Evolutionary conservation across 768 basidiomycete genomes (phyloP).

Genomic region (Megacollybia marginata): DNA sequence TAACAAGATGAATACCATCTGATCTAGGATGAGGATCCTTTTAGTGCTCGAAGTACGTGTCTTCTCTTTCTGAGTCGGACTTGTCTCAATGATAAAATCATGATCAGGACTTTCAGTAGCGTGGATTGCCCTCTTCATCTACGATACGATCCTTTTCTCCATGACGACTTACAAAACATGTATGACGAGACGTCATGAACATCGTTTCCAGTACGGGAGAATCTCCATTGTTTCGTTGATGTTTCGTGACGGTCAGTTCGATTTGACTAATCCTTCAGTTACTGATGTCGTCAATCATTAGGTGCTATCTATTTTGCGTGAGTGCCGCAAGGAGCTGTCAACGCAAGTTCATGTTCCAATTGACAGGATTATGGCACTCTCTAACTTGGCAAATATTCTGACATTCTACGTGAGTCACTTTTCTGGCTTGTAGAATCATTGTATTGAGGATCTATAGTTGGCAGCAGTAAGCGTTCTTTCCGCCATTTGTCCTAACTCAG

Average conservation of each 20-base stretch:
- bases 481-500: background rate
- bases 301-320: constrained; percentile 53
- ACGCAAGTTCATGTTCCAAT: background rate
- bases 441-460: background rate
- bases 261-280: background rate
- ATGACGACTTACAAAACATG: constrained; percentile 40
- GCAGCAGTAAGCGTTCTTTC: constrained; percentile 2
- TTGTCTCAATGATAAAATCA: constrained; percentile 16
- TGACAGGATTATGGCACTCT: constrained; percentile 41
- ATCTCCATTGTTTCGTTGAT: constrained; percentile 23
- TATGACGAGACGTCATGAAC: constrained; percentile 20
- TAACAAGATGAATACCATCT: background rate
- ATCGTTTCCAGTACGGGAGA: constrained; percentile 13
- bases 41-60: background rate
- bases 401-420: constrained; percentile 26
- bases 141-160: constrained; percentile 39
- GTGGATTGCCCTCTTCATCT: constrained; percentile 46
- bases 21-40: background rate
- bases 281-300: constrained; percentile 10
- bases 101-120: constrained; percentile 6
- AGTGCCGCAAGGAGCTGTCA: constrained; percentile 12
- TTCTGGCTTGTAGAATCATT: background rate
- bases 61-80: background rate
- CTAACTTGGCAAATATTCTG: constrained; percentile 41
- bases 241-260: constrained; percentile 39